Percentiles rank a stretch among this genome's conserved stretches.
Evolutionary conservation across 345 rosid genomes (phyloP).

Genomic region (Camelina sativa): DNA sequence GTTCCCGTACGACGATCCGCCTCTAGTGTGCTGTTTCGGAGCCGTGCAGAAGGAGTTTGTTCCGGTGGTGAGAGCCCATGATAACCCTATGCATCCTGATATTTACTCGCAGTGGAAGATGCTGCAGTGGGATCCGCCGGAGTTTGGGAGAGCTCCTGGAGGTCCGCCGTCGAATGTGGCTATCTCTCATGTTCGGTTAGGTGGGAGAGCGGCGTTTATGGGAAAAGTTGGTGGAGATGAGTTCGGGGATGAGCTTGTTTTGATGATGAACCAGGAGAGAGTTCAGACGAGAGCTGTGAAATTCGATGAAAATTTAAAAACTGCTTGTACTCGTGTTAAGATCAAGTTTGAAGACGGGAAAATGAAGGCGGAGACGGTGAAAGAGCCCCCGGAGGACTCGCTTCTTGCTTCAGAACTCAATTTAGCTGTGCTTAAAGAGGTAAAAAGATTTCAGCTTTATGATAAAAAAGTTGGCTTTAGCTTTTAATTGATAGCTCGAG

Average conservation of each 20-base stretch:
- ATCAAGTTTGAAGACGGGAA: slow-evolving; percentile 70
- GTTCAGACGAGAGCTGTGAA: slow-evolving; percentile 88
- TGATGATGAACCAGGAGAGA: slow-evolving; percentile 82
- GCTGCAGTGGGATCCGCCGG: slow-evolving; percentile 97
- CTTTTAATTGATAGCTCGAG: background rate
- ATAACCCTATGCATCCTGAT: slow-evolving; percentile 80
- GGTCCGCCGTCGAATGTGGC: slow-evolving; percentile 90
- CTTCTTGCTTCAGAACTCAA: slow-evolving; percentile 71
- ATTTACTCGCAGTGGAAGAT: slow-evolving; percentile 89
- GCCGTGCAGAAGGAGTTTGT: slow-evolving; percentile 82
- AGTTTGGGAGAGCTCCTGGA: slow-evolving; percentile 84
- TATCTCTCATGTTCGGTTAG: slow-evolving; percentile 78
- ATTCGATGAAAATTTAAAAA: slow-evolving; percentile 60
- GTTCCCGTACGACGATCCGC: slow-evolving; percentile 77
- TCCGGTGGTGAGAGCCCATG: slow-evolving; percentile 81
- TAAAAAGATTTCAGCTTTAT: slow-evolving; percentile 30
- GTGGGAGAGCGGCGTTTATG: slow-evolving; percentile 92
- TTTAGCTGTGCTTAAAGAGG: slow-evolving; percentile 89
- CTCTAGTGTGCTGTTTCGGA: slow-evolving; percentile 87
- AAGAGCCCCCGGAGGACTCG: slow-evolving; percentile 78
- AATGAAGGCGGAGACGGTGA: slow-evolving; percentile 71
- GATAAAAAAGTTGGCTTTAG: background rate
- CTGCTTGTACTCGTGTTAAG: slow-evolving; percentile 70
- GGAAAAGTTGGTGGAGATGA: slow-evolving; percentile 88
- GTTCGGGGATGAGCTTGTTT: slow-evolving; percentile 68